Evolutionary conservation across 768 basidiomycete genomes (phyloP), one percentile per base, ranked within the genome.

Genomic region (Boletus barrowsii): DNA sequence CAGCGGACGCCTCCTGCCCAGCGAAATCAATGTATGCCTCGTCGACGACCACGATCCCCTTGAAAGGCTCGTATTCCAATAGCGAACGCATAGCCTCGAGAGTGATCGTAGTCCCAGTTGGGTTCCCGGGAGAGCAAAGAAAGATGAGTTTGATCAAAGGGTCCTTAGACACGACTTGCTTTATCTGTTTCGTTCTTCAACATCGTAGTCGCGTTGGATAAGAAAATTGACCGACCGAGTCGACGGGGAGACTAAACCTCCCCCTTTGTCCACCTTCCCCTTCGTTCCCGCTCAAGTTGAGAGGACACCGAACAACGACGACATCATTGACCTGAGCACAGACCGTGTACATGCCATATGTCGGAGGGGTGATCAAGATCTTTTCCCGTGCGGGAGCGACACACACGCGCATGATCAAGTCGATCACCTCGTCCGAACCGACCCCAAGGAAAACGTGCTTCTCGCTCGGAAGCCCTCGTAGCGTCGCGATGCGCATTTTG

Each of bases 21-120:
- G 89, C 83, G 63, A 98, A 99, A 69, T 99, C 97, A 67, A 98
- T 89, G 72, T 99, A 98, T 0, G 97, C 97, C 70, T 99, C 97
- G 65, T 99, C 97, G 6, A 98, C 86, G 29, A 96, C 80, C 37
- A 98, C 86, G 56, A 99, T 84, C 9, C 97, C 97, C 61, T 86
- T 91, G 81, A 90, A 98, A 0, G 77, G 76, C 10, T 84, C 79
- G 70, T 90, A 90, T 30, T 93, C 86, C 24, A 96, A 75, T 15
- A 98, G 71, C 10, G 79, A 64, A 1, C 83, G 79, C 54, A 98
- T 76, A 13, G 86, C 79, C 10, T 78, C 63, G 24, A 95, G 80
- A 0, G 92, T 80, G 49, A 98, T 83, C 26, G 87, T 71, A 0
- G 95, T 98, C 10, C 94, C 93, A 0, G 94, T 95, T 0, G 97